Evolutionary conservation across 1,284 basidiomycete genomes (phyloP).

Genomic region (Ustilago curta): DNA sequence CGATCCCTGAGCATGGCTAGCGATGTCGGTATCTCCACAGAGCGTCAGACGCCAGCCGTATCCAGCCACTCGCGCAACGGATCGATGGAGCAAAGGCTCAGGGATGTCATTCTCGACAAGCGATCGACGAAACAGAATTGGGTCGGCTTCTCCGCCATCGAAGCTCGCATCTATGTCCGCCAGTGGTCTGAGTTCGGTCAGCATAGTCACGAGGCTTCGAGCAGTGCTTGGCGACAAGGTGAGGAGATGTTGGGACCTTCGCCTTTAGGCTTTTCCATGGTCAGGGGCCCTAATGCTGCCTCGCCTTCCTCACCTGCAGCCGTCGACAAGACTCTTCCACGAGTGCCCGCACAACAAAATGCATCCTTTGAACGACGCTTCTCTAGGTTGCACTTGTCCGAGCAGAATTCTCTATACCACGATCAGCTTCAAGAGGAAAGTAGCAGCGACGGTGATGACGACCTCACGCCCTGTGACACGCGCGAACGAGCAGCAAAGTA

Average conservation of each 20-base stretch:
- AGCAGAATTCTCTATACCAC: constrained; percentile 27
- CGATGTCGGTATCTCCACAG: constrained; percentile 4
- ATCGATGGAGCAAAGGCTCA: constrained; percentile 37
- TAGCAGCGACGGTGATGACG: constrained; percentile 35
- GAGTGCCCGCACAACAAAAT: constrained; percentile 29
- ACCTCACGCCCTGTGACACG: neutral
- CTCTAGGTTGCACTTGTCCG: constrained; percentile 33
- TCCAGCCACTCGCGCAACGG: constrained; percentile 22
- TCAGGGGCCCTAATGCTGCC: neutral
- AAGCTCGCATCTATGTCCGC: constrained; percentile 41
- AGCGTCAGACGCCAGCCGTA: constrained; percentile 6
- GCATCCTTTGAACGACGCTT: constrained; percentile 36
- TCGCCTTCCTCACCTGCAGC: neutral
- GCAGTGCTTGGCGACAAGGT: neutral
- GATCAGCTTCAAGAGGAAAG: constrained; percentile 35
- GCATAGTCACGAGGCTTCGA: neutral
- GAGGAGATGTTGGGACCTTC: constrained; percentile 4
- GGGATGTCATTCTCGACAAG: constrained; percentile 33
- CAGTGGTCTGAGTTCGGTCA: constrained; percentile 16
- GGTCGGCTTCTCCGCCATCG: constrained; percentile 43
- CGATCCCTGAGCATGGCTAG: constrained; percentile 20
- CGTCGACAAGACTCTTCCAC: constrained; percentile 34
- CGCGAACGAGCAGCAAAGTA: constrained; percentile 18
- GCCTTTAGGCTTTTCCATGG: constrained; percentile 19
- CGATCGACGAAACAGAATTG: constrained; percentile 46